Conservation (phyloP, 345 rosid species). For the Bruguiera gymnorhiza region DNA sequence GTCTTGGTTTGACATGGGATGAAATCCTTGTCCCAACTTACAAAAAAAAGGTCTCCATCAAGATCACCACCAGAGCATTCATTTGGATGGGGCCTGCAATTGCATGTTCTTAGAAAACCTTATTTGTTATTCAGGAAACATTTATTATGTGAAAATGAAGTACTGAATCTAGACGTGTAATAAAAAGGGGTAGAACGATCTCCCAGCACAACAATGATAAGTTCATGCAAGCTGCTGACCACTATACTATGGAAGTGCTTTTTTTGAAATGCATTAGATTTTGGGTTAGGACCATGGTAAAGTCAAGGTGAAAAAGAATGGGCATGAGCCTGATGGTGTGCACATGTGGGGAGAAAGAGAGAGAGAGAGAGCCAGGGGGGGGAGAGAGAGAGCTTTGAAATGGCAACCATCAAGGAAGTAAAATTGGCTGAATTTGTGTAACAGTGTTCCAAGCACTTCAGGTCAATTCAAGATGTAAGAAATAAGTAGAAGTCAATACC, state of each 20-base stretch:
- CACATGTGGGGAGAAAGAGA: no score
- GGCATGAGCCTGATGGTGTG: no score
- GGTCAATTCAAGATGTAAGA: no score
- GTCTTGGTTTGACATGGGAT: conserved; percentile 61
- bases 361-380: no score
- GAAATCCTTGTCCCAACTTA: conserved; percentile 84
- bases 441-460: no score
- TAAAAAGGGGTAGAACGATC: background rate
- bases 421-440: no score
- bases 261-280: background rate
- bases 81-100: conserved; percentile 88
- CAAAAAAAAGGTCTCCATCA: conserved; percentile 85
- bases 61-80: conserved; percentile 99
- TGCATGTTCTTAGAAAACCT: background rate
- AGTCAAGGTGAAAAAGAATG: no score
- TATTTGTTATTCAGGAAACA: no score
- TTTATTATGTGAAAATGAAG: background rate
- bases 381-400: no score
- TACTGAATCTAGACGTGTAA: background rate
- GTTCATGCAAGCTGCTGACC: background rate
- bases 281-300: background rate
- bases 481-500: no score
- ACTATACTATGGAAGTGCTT: background rate
- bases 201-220: no score
- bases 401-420: no score